phyloP scores from a whole-genome alignment of 331 rosid species.

The Malus hybrid region DNA sequence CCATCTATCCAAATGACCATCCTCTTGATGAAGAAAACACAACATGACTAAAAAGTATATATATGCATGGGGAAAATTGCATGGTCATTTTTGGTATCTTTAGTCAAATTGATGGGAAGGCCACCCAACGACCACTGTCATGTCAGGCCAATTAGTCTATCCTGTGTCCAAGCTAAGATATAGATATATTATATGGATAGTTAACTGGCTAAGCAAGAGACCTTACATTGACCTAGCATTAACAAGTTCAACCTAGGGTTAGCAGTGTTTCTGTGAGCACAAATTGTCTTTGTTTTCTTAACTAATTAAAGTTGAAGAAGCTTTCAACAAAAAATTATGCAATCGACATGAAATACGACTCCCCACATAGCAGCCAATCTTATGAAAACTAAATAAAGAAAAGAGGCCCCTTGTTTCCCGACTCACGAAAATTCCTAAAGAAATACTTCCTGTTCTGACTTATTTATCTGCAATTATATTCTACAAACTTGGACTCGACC shows the following conservation, averaged over 20 bases:
- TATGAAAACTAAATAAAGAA: background rate
- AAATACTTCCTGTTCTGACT: background rate
- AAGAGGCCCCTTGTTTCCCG: background rate
- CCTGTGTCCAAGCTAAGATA: background rate
- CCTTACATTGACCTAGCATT: background rate
- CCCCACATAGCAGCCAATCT: background rate
- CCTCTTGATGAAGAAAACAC: background rate
- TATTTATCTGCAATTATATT: background rate
- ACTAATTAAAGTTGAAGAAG: background rate
- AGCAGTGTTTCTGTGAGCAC: background rate
- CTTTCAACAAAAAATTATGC: background rate
- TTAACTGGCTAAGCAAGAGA: background rate
- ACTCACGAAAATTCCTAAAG: background rate
- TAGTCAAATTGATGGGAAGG: background rate
- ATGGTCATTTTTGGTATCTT: background rate
- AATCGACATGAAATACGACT: background rate
- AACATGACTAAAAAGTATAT: background rate
- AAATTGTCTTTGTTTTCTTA: background rate
- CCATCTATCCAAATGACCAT: background rate
- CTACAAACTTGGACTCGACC: background rate
- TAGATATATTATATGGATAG: background rate
- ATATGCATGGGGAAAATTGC: background rate
- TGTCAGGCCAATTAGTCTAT: background rate
- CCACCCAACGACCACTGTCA: background rate
- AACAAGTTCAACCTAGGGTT: background rate